Base-by-base conservation (phyloP, 106 monocot genomes). In the Xerophyta viscosa region DNA sequence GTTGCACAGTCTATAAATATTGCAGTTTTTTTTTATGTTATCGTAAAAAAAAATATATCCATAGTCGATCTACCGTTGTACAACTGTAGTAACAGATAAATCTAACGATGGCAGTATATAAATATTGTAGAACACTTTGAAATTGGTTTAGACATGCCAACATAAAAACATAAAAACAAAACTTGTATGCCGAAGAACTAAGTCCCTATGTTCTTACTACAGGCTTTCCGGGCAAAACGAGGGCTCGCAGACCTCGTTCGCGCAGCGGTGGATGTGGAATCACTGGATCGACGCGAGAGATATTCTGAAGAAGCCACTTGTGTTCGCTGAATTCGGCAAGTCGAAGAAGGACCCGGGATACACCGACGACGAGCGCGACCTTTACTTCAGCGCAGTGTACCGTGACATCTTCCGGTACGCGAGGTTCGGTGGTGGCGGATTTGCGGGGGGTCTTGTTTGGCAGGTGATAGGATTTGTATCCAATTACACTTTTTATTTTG, bases 251-350 rank as follows among this genome's bases (percentile, higher is more conserved):
- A 48, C 30, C 1, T 27, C 42, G 13, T 73, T 73, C 60, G 42
- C 45, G 13, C 44, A 50, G 19, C 29, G 42, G 20, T 78, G 73
- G 78, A 57, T 59, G 41, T 29, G 58, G 60, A 65, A 60, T 37
- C 78, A 78, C 46, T 68, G 56, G 64, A 4, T 54, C 8, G 78
- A 62, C 24, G 27, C 78, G 1, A 27, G 20, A 19, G 42, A 4
- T 20, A 44, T 69, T 20, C 19, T 78, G 31, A 55, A 29, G 30
- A 78, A 78, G 50, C 78, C 78, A 0, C 15, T 78, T 15, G 68
- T 71, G 3, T 55, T 78, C 19, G 46, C 62, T 0, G 78, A 78
- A 52, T 78, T 78, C 27, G 78, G 78, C 3, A 78, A 73, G 29
- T 68, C 72, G 1, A 62, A 55, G 47, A 68, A 68, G 6, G 53